Base-by-base conservation (phyloP, 2,329 filamentous ascomycete genomes). In the Diplodia scrobiculata region DNA sequence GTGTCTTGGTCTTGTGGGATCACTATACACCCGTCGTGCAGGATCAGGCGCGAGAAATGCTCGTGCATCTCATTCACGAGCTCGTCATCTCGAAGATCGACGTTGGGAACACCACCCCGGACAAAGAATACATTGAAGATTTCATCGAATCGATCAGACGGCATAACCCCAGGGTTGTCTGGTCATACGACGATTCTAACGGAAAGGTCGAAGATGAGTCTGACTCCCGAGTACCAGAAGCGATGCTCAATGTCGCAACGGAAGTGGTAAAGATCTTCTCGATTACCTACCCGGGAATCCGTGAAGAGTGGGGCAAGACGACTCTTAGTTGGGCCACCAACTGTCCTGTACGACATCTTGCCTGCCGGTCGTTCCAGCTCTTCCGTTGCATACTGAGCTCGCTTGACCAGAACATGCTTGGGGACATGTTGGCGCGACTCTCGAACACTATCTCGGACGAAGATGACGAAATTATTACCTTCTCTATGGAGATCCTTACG, bases 391-490 rank as follows among this genome's bases (percentile, higher is more conserved):
- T 98, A 65, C 86, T 96, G 32, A 96, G 91, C 17, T 92, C 91
- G 0, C 81, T 98, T 25, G 94, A 99, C 73, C 92, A 96, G 71
- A 84, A 88, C 66, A 99, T 98, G 94, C 84, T 99, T 17, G 92
- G 92, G 1, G 95, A 99, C 73, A 99, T 99, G 92, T 86, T 99
- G 25, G 93, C 91, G 13, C 86, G 96, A 54, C 83, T 99, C 36
- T 98, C 94, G 1, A 99, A 98, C 76, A 99, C 95, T 0, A 95
- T 99, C 72, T 93, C 96, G 0, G 94, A 98, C 70, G 92, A 97
- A 71, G 92, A 97, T 73, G 86, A 79, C 65, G 94, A 98, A 78
- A 96, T 97, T 64, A 92, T 97, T 73, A 94, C 92, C 0, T 99
- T 99, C 73, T 96, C 95, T 0, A 94, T 98, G 89, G 96, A 99